Evolutionary conservation across 2,329 filamentous ascomycete genomes (phyloP).

Genomic region (Parafenestella ontariensis): DNA sequence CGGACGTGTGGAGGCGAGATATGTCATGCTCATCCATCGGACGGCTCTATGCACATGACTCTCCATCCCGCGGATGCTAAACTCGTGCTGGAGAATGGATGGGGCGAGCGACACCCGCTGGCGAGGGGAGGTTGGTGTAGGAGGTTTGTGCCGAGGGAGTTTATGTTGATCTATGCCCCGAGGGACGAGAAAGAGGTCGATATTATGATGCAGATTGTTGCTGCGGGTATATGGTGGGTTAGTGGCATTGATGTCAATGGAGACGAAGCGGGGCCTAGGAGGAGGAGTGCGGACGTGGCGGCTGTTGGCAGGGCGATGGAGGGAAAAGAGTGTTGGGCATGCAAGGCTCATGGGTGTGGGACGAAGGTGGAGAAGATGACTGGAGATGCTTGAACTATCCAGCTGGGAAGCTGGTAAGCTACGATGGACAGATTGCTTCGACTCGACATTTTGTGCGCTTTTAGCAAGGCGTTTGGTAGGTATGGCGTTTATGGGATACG

Average conservation of each 20-base stretch:
- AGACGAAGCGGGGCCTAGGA: constrained; percentile 22
- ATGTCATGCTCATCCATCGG: constrained; percentile 78
- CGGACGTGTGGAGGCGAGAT: constrained; percentile 81
- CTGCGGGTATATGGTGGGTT: constrained; percentile 76
- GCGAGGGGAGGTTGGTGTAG: constrained; percentile 71
- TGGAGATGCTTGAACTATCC: constrained; percentile 24
- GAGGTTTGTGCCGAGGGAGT: constrained; percentile 74
- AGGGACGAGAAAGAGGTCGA: constrained; percentile 71
- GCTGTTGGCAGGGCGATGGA: constrained; percentile 26
- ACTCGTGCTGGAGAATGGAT: constrained; percentile 74
- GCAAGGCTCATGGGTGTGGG: constrained; percentile 32
- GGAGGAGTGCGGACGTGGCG: constrained; percentile 32
- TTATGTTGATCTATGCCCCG: constrained; percentile 84
- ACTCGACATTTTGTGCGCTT: constrained; percentile 2
- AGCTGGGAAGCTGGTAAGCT: neutral
- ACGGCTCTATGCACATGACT: constrained; percentile 79
- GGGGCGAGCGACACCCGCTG: constrained; percentile 75
- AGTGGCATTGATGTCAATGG: constrained; percentile 47
- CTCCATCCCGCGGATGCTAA: constrained; percentile 80
- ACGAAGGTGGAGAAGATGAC: constrained; percentile 36
- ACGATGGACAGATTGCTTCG: constrained; percentile 2
- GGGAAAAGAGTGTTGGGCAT: constrained; percentile 33
- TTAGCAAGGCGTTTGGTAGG: constrained; percentile 20
- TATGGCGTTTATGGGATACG: neutral
- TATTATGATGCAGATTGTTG: constrained; percentile 72